Evolutionary conservation across 352 stramenopile genomes (phyloP).

Genomic region (Globisporangium cederbergense): DNA sequence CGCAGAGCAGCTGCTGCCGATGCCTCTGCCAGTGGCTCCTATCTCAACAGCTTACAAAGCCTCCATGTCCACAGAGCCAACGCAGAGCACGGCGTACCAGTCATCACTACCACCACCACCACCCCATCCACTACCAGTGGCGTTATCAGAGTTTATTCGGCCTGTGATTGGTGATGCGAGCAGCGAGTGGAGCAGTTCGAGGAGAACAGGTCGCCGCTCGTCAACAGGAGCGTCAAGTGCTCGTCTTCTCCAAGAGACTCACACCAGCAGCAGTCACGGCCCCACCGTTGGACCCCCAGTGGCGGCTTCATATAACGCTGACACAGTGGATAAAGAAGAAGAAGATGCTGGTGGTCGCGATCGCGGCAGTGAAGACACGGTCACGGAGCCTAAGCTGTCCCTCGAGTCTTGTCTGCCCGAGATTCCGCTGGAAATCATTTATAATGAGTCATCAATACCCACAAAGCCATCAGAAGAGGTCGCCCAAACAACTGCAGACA

Average conservation of each 20-base stretch:
- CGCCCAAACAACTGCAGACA: background rate
- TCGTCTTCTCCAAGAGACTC: background rate
- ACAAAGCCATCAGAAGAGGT: background rate
- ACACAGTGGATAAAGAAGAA: background rate
- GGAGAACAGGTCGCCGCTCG: background rate
- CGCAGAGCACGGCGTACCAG: background rate
- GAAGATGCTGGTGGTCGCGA: background rate
- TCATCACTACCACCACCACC: background rate
- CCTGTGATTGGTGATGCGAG: background rate
- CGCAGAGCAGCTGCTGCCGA: background rate
- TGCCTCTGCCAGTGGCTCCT: background rate
- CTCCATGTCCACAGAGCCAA: too few relatives aligned
- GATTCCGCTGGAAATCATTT: too few relatives aligned
- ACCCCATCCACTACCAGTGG: background rate
- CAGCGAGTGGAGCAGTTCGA: conserved; percentile 9
- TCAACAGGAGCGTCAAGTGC: background rate
- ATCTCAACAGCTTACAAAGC: background rate
- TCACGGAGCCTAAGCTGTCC: background rate
- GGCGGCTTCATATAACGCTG: background rate
- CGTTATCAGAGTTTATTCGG: background rate
- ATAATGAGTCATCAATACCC: background rate
- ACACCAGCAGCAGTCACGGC: background rate
- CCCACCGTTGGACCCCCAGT: too few relatives aligned
- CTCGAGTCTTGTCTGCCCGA: too few relatives aligned
- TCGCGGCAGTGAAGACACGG: background rate